Conservation (phyloP, 2,329 filamentous ascomycete genomes). For the Bisporella sp. region DNA sequence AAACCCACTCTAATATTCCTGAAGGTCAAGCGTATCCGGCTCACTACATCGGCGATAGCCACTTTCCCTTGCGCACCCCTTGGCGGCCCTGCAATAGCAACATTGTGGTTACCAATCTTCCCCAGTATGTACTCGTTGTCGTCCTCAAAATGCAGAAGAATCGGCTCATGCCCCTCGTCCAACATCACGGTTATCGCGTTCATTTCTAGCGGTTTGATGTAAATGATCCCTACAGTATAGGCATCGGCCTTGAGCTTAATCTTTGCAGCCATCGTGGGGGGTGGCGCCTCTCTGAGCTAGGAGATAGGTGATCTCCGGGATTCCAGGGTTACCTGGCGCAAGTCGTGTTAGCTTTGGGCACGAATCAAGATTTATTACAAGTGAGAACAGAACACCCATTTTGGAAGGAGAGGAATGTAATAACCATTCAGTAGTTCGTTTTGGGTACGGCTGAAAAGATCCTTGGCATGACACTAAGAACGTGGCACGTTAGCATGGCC, state of each 20-base stretch:
- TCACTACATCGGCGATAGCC: not conserved
- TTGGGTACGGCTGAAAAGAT: no score
- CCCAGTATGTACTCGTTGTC: not conserved
- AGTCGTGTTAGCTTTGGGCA: not conserved
- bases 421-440: no score
- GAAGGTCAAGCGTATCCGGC: not conserved
- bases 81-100: not conserved
- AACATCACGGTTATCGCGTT: not conserved
- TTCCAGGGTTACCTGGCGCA: slow-evolving; percentile 1
- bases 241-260: not conserved
- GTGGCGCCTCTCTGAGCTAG: not conserved
- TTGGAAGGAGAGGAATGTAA: no score
- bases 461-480: no score
- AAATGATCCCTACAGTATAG: not conserved
- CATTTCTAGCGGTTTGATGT: not conserved
- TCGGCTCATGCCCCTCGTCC: not conserved
- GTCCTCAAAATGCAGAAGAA: not conserved
- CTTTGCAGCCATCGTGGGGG: not conserved
- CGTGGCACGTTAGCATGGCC: no score
- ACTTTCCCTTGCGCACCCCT: not conserved
- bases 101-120: not conserved
- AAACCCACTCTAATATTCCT: not conserved
- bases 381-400: not conserved
- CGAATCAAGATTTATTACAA: not conserved
- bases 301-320: not conserved